A percentile compares a stretch with the other conserved stretches of the same genome.
Evolutionary conservation across 2,329 filamentous ascomycete genomes (phyloP).

Genomic region (Scedosporium apiospermum): DNA sequence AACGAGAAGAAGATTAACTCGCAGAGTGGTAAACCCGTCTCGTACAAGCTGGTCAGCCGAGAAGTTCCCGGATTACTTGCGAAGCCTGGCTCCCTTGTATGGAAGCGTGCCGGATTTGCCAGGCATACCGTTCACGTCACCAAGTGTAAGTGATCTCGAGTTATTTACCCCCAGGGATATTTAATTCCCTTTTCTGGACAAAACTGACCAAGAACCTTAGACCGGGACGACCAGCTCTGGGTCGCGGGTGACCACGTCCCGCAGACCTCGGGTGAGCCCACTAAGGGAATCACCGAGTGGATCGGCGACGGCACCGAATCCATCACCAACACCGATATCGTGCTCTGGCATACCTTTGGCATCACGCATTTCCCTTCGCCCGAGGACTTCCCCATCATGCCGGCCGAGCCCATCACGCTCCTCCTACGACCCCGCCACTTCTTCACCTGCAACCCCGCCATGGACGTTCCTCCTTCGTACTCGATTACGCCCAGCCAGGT

Average conservation of each 20-base stretch:
- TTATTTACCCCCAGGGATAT: too few relatives aligned
- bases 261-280: slow-evolving; percentile 74
- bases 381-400: slow-evolving; percentile 91
- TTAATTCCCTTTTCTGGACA: too few relatives aligned
- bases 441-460: slow-evolving; percentile 67
- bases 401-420: slow-evolving; percentile 73
- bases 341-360: slow-evolving; percentile 94
- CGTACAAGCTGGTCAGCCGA: slow-evolving; percentile 82
- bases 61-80: slow-evolving; percentile 76
- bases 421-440: slow-evolving; percentile 74
- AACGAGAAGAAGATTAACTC: slow-evolving; percentile 80
- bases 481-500: slow-evolving; percentile 63
- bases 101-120: slow-evolving; percentile 84
- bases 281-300: slow-evolving; percentile 65
- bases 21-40: slow-evolving; percentile 73
- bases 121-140: slow-evolving; percentile 83
- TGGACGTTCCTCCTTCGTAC: slow-evolving; percentile 74
- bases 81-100: slow-evolving; percentile 72
- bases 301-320: slow-evolving; percentile 58
- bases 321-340: slow-evolving; percentile 75
- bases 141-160: slow-evolving; percentile 52
- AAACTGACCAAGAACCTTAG: slow-evolving; percentile 26
- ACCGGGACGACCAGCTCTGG: slow-evolving; percentile 72
- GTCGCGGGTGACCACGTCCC: slow-evolving; percentile 81
- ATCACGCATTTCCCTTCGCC: slow-evolving; percentile 82